Evolutionary conservation across 2,329 filamentous ascomycete genomes (phyloP), one percentile per base, ranked within the genome.

Genomic region (Penicillium sp.): DNA sequence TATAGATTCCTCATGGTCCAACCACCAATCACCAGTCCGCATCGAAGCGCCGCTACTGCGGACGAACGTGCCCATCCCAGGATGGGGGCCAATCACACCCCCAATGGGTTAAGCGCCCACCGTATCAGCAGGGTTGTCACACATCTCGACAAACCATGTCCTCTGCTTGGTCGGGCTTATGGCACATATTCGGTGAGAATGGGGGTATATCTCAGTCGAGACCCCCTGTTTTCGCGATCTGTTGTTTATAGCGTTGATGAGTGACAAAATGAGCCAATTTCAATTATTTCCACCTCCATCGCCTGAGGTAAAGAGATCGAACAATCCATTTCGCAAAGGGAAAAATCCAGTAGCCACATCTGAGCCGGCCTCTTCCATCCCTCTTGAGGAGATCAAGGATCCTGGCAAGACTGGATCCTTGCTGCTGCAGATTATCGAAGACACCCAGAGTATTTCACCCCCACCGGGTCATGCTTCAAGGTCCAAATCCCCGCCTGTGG

Each of bases 201-300:
- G 51, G 61, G 35, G 35, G 42, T 64, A 65, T 65, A 65, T 65
- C 61, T 63, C 54, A 42, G 32, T 59, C 52, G 32, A 48, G 54
- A 59, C 50, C 54, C 62, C 60, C 60, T 56, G 51, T 50, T 47
- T 38, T 55, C 55, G 53, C 38, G 48, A 40, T 52, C 52, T 54
- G 46, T 41, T 49, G 37, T 50, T 42, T 52, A 44, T 37, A 53
- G 29, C 31, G 54, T 54, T 41, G 23, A 21, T 40, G n/a, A 38
- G 25, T 34, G 32, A 35, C 56, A 63, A 52, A 12, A 73, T 71
- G 65, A 70, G 60, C 52, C 71, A 74, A 53, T 76, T 76, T 46
- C 73, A 75, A 52, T 65, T 76, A 46, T 76, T 76, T 41, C 74
- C 74, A 18, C 60, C 70, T n/a, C 66, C 69, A 47, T 66, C 72